Base-by-base conservation (phyloP, 257 asterid species). In the Solanum pinnatisectum region DNA sequence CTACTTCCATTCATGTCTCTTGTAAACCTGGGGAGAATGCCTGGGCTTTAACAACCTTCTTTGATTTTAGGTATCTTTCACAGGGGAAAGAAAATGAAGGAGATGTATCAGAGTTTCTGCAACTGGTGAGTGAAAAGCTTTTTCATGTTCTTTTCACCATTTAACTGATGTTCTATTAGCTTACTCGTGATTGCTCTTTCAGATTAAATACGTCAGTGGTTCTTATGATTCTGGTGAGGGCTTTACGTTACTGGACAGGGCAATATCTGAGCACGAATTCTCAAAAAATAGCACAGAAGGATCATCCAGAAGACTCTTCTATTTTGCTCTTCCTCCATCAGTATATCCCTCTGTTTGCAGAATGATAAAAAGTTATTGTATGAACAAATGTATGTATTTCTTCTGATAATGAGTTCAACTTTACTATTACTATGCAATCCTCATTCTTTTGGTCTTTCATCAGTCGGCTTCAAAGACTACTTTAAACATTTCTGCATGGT, bases 301-400 rank as follows among this genome's bases (percentile, higher is more conserved):
- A 91, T 91, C 95, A 78, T 91, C 98, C n/a, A 91, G 99, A 85
- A 94, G 99, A 91, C 98, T 97, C 70, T 97, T 97, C 93, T 97
- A 97, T 91, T 92, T 97, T 59, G 99, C 99, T 82, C 99, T 96
- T 92, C 99, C 99, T 77, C 99, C 99, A n/a, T 94, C 99, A 36
- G 98, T 97, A 35, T 97, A 97, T 90, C 99, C 99, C 39, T 95
- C 93, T 35, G 99, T 97, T 93, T 95, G 98, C 95, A 95, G 91
- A 92, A 97, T 96, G 99, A 97, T 97, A 91, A 95, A 94, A 92
- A 88, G 46, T 63, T 78, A 91, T 87, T 92, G 95, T 95, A 95
- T 88, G 96, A 94, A 95, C 88, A 94, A 87, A 91, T 91, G 99
- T 97, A 96, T 18, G 93, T 74, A 35, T 73, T 82, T 88, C 85